Conservation (phyloP, 73 alveolate species). For the Tetrahymena thermophila region DNA sequence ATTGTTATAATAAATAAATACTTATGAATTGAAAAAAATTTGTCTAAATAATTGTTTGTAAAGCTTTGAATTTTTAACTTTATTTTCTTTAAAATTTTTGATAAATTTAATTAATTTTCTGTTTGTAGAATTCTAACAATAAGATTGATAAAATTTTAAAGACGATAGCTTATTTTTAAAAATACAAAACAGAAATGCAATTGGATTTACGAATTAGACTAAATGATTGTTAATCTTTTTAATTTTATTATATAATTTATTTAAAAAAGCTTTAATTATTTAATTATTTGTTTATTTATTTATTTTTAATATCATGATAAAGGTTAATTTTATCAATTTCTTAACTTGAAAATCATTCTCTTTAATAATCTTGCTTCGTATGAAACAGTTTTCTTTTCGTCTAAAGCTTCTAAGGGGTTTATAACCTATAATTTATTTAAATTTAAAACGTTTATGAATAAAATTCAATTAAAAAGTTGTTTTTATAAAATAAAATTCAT, state of each 20-base stretch:
- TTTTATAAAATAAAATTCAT: not conserved
- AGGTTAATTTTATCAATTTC: constrained; percentile 45
- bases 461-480: too few species aligned
- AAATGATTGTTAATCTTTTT: too few species aligned
- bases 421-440: not conserved
- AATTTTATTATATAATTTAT: not conserved
- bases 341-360: constrained; percentile 84
- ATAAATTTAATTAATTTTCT: too few species aligned
- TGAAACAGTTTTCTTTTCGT: constrained; percentile 87
- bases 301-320: not conserved
- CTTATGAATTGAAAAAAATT: too few species aligned
- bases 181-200: not conserved
- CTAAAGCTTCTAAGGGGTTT: constrained; percentile 46
- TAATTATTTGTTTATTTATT: not conserved
- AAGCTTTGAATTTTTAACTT: too few species aligned
- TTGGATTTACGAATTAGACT: not conserved
- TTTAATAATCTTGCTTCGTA: constrained; percentile 95
- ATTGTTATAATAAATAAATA: too few species aligned
- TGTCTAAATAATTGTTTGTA: too few species aligned
- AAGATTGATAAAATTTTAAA: too few species aligned
- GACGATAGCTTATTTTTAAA: not conserved
- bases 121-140: too few species aligned
- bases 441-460: too few species aligned
- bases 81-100: too few species aligned
- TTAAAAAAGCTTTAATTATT: not conserved